Conservation (phyloP, 2,329 filamentous ascomycete genomes). For the Endothia cerciana region DNA sequence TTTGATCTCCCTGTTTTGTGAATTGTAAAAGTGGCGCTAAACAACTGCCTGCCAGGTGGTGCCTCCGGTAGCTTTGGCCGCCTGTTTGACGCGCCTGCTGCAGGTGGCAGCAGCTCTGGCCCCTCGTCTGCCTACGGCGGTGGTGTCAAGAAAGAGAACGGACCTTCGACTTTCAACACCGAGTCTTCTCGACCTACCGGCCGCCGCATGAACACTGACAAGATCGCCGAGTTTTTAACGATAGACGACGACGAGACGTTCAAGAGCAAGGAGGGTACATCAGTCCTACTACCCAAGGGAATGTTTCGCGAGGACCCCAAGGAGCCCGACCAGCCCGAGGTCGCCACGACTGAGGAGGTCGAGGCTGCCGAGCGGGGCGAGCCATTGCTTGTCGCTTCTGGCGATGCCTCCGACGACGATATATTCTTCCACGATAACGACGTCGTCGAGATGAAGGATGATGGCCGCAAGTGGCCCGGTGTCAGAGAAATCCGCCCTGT, state of each 20-base stretch:
- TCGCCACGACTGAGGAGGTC: constrained; percentile 61
- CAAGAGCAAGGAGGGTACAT: constrained; percentile 26
- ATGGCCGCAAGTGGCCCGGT: constrained; percentile 49
- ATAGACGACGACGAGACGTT: constrained; percentile 21
- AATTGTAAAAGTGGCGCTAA: background rate
- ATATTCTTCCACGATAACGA: constrained; percentile 25
- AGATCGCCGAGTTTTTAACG: constrained; percentile 27
- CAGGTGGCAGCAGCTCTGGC: constrained; percentile 17
- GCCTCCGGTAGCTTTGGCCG: constrained; percentile 19
- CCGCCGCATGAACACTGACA: constrained; percentile 29
- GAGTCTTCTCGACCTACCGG: constrained; percentile 27
- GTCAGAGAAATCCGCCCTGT: constrained; percentile 39
- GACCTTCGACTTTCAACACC: constrained; percentile 10
- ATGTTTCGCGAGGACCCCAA: constrained; percentile 59
- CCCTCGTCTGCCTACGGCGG: background rate
- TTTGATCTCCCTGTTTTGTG: background rate
- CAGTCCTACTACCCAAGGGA: constrained; percentile 54
- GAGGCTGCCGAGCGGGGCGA: constrained; percentile 56
- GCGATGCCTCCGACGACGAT: constrained; percentile 38
- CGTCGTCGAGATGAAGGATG: constrained; percentile 36
- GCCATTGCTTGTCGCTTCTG: constrained; percentile 46
- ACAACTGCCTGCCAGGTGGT: constrained; percentile 16
- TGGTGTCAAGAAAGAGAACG: constrained; percentile 25
- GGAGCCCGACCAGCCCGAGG: constrained; percentile 52
- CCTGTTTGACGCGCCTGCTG: constrained; percentile 26